These are phyloP conservation scores for Saccharomyces pastorianus DNA, from an alignment of 1,139 yeast genomes.

Conservation along the genomic window DNA sequence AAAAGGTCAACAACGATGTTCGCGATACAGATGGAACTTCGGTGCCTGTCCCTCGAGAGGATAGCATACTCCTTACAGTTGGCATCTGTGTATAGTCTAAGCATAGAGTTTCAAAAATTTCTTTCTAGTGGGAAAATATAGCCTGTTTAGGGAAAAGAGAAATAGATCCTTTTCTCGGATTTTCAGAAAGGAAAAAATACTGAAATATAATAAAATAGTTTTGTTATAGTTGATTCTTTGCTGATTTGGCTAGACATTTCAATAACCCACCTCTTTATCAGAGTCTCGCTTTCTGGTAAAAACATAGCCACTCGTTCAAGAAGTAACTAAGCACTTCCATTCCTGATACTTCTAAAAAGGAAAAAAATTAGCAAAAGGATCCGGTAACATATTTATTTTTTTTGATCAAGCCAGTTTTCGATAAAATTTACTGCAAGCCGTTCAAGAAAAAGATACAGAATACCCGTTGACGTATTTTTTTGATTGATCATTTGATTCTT, in stretches of 20 bases:
- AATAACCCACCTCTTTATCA: not conserved
- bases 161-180: constrained; percentile 6
- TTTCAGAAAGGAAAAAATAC: not conserved
- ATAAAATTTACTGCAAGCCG: not conserved
- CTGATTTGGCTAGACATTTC: not conserved
- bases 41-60: not conserved
- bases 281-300: not conserved
- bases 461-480: not conserved
- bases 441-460: not conserved
- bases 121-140: not conserved
- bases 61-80: not conserved
- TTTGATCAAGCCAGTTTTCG: not conserved
- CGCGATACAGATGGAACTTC: not conserved
- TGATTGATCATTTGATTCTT: not conserved
- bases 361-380: not conserved
- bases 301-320: not conserved
- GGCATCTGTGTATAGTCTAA: not conserved
- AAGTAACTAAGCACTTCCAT: not conserved
- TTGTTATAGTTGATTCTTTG: not conserved
- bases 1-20: not conserved
- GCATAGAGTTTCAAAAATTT: not conserved
- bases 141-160: constrained; percentile 11
- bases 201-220: not conserved
- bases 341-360: not conserved
- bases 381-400: not conserved